Conservation (phyloP, 495 filamentous ascomycete species). For the Xylaria telfairii region DNA sequence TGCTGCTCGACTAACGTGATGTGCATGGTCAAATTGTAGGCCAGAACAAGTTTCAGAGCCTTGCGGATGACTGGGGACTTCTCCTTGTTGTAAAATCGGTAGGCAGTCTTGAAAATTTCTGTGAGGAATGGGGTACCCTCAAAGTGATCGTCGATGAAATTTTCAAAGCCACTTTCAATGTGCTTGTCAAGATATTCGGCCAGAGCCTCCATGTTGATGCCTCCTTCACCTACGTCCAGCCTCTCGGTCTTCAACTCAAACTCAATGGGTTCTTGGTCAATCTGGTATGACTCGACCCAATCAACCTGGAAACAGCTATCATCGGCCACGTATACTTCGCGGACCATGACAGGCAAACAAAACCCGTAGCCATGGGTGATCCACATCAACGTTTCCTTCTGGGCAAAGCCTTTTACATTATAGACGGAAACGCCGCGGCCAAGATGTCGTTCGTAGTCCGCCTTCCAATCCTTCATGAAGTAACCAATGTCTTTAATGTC, state of each 20-base stretch:
- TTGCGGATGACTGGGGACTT: slow-evolving; percentile 86
- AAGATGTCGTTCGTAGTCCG: slow-evolving; percentile 89
- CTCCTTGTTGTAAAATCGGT: slow-evolving; percentile 84
- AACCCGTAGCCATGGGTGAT: slow-evolving; percentile 92
- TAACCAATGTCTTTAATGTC: slow-evolving; percentile 97
- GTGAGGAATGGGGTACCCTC: slow-evolving; percentile 92
- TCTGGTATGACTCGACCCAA: slow-evolving; percentile 80
- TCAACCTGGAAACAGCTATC: slow-evolving; percentile 91
- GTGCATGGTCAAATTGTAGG: slow-evolving; percentile 90
- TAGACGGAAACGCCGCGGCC: slow-evolving; percentile 84
- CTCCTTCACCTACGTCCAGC: slow-evolving; percentile 82
- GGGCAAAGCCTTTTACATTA: slow-evolving; percentile 91
- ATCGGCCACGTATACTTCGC: slow-evolving; percentile 88
- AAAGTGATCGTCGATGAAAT: slow-evolving; percentile 92
- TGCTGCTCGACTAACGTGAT: slow-evolving; percentile 90
- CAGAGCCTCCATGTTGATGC: slow-evolving; percentile 74
- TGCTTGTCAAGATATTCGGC: slow-evolving; percentile 92
- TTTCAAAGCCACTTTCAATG: slow-evolving; percentile 85
- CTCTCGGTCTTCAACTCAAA: slow-evolving; percentile 85
- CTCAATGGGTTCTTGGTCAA: slow-evolving; percentile 68
- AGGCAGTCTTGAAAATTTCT: slow-evolving; percentile 91
- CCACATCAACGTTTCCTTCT: slow-evolving; percentile 77
- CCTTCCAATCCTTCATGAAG: slow-evolving; percentile 98
- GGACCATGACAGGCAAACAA: slow-evolving; percentile 83
- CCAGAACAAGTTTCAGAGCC: slow-evolving; percentile 86